Percentiles rank a stretch among this genome's conserved stretches.
Evolutionary conservation across 73 alveolate species (phyloP).

Genomic region (Urostyla sp.): DNA sequence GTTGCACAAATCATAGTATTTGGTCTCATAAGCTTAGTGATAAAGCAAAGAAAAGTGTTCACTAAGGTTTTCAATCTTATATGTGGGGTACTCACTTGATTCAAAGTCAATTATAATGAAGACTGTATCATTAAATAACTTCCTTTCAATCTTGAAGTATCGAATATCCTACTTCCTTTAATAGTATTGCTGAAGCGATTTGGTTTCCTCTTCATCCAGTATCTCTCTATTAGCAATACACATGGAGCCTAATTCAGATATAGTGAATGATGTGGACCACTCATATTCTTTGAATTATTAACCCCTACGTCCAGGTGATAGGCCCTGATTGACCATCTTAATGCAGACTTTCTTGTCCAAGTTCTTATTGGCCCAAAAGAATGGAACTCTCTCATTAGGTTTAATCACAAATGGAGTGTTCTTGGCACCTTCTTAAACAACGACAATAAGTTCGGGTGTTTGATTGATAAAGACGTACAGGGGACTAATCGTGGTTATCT

Average conservation of each 20-base stretch:
- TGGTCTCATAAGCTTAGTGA: conserved; percentile 14
- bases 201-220: not conserved
- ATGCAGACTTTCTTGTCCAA: conserved; percentile 22
- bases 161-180: not conserved
- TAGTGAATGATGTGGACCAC: conserved; percentile 57
- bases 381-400: conserved; percentile 37
- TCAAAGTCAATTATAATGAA: conserved; percentile 60
- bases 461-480: conserved; percentile 55
- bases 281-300: conserved; percentile 45
- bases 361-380: conserved; percentile 39
- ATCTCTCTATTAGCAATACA: conserved; percentile 35
- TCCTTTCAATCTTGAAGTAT: conserved; percentile 56
- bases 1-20: conserved; percentile 49
- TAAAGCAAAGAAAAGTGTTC: conserved; percentile 29
- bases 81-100: conserved; percentile 30
- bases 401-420: conserved; percentile 20
- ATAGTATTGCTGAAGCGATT: conserved; percentile 1
- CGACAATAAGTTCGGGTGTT: not conserved
- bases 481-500: conserved; percentile 57
- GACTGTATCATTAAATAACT: conserved; percentile 57
- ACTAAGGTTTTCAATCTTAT: conserved; percentile 56
- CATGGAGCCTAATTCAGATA: conserved; percentile 38
- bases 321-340: not conserved
- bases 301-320: not conserved
- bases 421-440: conserved; percentile 12